A percentile compares a stretch with the other conserved stretches of the same genome.
These are phyloP conservation scores for Umbelopsis isabellina DNA, from an alignment of 192 early-diverging fungal genomes.

Conservation along the genomic window DNA sequence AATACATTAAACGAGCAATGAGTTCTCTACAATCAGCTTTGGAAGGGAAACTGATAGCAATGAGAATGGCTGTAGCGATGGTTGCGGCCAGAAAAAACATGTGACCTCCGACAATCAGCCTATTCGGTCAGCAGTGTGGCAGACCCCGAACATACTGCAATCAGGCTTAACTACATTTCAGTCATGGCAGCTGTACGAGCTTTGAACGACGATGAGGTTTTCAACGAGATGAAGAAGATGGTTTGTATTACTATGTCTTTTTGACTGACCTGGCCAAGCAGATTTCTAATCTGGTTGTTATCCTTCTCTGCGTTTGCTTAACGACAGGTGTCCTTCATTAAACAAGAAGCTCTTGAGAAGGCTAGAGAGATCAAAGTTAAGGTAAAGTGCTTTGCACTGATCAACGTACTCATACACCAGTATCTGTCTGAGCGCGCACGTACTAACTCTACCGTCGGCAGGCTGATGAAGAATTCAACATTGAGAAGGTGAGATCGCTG, in stretches of 20 bases:
- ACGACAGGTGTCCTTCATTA: constrained; percentile 91
- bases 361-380: constrained; percentile 98
- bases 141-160: constrained; percentile 1
- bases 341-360: constrained; percentile 98
- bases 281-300: not conserved
- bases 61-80: not conserved
- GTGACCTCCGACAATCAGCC: constrained; percentile 6
- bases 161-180: not conserved
- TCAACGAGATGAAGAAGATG: constrained; percentile 99
- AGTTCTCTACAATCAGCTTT: no score
- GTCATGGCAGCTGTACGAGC: constrained; percentile 44
- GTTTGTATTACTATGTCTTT: constrained; percentile 46
- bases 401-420: not conserved
- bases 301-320: constrained; percentile 1
- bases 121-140: not conserved
- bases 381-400: constrained; percentile 43
- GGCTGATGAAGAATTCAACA: constrained; percentile 99
- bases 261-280: not conserved
- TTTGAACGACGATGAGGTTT: constrained; percentile 95
- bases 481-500: constrained; percentile 77
- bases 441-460: constrained; percentile 30
- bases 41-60: no score
- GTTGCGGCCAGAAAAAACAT: not conserved
- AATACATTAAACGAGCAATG: no score
- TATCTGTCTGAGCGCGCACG: not conserved